A percentile compares a stretch with the other conserved stretches of the same genome.
phyloP scores from a whole-genome alignment of 1,284 basidiomycete genomes.

The Cutaneotrichosporon cutaneum region DNA sequence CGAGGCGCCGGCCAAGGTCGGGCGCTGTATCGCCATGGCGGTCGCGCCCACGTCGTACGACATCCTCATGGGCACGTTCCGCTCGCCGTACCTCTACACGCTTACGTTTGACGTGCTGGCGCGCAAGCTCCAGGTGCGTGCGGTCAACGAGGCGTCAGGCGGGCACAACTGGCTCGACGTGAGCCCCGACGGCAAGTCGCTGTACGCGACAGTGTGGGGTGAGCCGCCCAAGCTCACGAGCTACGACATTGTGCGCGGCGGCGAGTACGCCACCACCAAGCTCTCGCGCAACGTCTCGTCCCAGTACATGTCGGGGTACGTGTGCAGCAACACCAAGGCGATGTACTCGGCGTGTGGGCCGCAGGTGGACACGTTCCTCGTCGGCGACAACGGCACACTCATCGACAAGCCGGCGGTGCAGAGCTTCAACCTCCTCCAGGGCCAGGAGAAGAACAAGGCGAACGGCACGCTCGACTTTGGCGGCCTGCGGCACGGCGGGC shows the following conservation, averaged over 20 bases:
- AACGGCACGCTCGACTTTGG: slow-evolving; percentile 41
- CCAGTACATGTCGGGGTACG: slow-evolving; percentile 42
- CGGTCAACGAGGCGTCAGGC: slow-evolving; percentile 29
- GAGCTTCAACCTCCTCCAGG: slow-evolving; percentile 22
- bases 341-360: slow-evolving; percentile 53
- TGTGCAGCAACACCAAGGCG: slow-evolving; percentile 37
- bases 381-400: slow-evolving; percentile 44
- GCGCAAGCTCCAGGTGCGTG: slow-evolving; percentile 27
- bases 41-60: slow-evolving; percentile 22
- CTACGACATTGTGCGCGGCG: slow-evolving; percentile 27
- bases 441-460: slow-evolving; percentile 21
- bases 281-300: slow-evolving; percentile 30
- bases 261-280: slow-evolving; percentile 14
- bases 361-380: slow-evolving; percentile 48
- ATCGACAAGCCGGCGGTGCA: slow-evolving; percentile 26
- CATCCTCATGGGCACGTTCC: slow-evolving; percentile 45
- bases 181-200: slow-evolving; percentile 20
- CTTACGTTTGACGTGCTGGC: slow-evolving; percentile 32
- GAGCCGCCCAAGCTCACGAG: slow-evolving; percentile 34
- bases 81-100: slow-evolving; percentile 35
- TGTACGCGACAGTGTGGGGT: slow-evolving; percentile 46
- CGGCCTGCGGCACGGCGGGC: slow-evolving; percentile 44
- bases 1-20: slow-evolving; percentile 30
- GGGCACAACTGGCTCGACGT: slow-evolving; percentile 47
- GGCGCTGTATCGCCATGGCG: slow-evolving; percentile 13